Base-by-base conservation (phyloP, 306 rosid species). In the Rubus idaeus region DNA sequence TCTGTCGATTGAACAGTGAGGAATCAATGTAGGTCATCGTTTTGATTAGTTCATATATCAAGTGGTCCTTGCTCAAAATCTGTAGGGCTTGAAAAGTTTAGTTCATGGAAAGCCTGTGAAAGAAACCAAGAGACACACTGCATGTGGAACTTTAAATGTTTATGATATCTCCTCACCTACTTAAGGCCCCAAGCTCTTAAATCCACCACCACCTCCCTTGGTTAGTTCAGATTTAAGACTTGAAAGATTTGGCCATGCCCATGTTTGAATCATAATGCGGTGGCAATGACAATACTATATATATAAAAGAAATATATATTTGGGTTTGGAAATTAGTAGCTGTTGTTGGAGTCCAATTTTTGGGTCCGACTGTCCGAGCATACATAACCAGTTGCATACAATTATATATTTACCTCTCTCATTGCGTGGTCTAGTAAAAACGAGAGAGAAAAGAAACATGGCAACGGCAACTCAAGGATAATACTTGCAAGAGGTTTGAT, bases 161-260 rank as follows among this genome's bases (percentile, higher is more conserved):
- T 81, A 63, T 72, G 55, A 77, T 65, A 81, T 71, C 65, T 46
- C 75, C 60, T 73, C 85, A 82, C 75, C 85, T 57, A 77, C 82
- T 73, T 47, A 4, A 64, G 56, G 62, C 47, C 67, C 68, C 80
- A 44, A 62, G 23, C 60, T 66, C 72, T 56, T 47, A 39, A 66
- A 47, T 81, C 26, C 8, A 51, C 13, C 70, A 39, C 40, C 71
- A 46, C 55, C 60, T 13, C 66, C 66, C 76, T 20, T 60, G 49
- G 74, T 42, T 79, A 40, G 82, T 72, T 63, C 14, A 26, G 60
- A 26, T 37, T 47, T 49, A 16, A 49, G n/a, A 16, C 14, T 47
- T 8, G 21, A 46, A n/a, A 30, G 40, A 18, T 35, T 51, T 18
- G 62, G 62, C 13, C 75, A 16, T 8, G 8, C 26, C 11, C 67